Percentiles rank a stretch among this genome's conserved stretches.
Conservation (phyloP, 768 basidiomycete species). For the Suillus paluster region DNA sequence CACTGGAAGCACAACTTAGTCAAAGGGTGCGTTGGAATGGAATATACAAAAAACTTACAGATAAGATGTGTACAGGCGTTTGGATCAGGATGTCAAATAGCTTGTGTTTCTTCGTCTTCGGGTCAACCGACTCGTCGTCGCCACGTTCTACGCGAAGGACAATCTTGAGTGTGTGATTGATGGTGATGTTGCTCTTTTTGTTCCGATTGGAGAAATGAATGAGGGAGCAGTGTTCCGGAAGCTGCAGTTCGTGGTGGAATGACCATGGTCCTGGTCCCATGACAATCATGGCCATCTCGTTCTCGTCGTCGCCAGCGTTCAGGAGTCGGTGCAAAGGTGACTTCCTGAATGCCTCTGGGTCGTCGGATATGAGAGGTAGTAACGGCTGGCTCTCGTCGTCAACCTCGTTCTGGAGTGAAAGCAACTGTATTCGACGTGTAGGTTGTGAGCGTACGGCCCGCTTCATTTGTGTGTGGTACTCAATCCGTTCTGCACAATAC, state of each 20-base stretch:
- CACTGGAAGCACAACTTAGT: slow-evolving; percentile 49
- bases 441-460: slow-evolving; percentile 74
- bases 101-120: slow-evolving; percentile 74
- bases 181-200: slow-evolving; percentile 67
- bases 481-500: slow-evolving; percentile 65
- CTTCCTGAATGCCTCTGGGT: slow-evolving; percentile 58
- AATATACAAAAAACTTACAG: slow-evolving; percentile 54
- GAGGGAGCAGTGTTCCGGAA: slow-evolving; percentile 65
- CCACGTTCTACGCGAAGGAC: slow-evolving; percentile 83
- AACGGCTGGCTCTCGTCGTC: slow-evolving; percentile 63
- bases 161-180: slow-evolving; percentile 81
- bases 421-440: slow-evolving; percentile 58
- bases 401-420: slow-evolving; percentile 57
- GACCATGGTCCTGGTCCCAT: slow-evolving; percentile 91
- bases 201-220: slow-evolving; percentile 85
- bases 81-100: slow-evolving; percentile 89
- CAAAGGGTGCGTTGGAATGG: background rate
- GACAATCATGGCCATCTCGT: slow-evolving; percentile 58
- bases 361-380: slow-evolving; percentile 78
- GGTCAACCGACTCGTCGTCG: slow-evolving; percentile 65
- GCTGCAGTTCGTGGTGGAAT: slow-evolving; percentile 66
- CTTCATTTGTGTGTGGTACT: slow-evolving; percentile 75
- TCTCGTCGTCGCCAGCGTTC: slow-evolving; percentile 52
- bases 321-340: slow-evolving; percentile 69
- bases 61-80: slow-evolving; percentile 85